phyloP scores from a whole-genome alignment of 371 early-diverging fungal genomes.

The Homolaphlyctis polyrhiza region DNA sequence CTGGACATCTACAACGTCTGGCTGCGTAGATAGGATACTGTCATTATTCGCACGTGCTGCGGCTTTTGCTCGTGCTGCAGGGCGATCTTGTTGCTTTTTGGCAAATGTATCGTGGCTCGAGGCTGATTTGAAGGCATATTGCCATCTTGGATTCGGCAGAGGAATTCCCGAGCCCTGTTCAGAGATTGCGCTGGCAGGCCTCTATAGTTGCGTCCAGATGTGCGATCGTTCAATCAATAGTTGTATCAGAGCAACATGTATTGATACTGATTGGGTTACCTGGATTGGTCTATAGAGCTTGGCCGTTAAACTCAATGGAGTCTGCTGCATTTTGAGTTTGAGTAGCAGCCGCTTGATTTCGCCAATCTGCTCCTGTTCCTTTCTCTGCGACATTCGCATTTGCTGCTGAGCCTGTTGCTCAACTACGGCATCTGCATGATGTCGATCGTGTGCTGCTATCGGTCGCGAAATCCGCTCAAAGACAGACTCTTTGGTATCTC shows the following conservation, averaged over 20 bases:
- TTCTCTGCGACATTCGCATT: background rate
- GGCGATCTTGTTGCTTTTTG: too few relatives aligned
- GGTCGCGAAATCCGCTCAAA: background rate
- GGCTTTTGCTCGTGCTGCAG: too few relatives aligned
- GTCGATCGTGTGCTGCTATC: background rate
- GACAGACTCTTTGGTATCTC: background rate
- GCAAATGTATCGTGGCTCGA: too few relatives aligned
- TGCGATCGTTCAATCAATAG: too few relatives aligned
- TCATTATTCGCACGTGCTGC: too few relatives aligned
- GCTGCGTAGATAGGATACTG: background rate
- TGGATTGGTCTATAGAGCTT: background rate
- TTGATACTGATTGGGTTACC: too few relatives aligned
- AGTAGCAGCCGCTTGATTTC: slow-evolving; percentile 7
- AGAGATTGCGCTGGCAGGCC: too few relatives aligned
- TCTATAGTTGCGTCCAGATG: too few relatives aligned
- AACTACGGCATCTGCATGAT: background rate
- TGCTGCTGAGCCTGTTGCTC: background rate
- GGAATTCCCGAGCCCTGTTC: too few relatives aligned
- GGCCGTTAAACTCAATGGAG: slow-evolving; percentile 4
- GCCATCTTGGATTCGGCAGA: too few relatives aligned
- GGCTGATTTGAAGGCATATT: too few relatives aligned
- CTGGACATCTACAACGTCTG: background rate
- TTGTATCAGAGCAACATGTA: too few relatives aligned
- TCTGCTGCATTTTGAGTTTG: slow-evolving; percentile 6
- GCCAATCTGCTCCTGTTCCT: background rate